Percentiles rank a stretch among this genome's conserved stretches.
Evolutionary conservation across 495 filamentous ascomycete genomes (phyloP).

Genomic region (Tetracladium setigerum): DNA sequence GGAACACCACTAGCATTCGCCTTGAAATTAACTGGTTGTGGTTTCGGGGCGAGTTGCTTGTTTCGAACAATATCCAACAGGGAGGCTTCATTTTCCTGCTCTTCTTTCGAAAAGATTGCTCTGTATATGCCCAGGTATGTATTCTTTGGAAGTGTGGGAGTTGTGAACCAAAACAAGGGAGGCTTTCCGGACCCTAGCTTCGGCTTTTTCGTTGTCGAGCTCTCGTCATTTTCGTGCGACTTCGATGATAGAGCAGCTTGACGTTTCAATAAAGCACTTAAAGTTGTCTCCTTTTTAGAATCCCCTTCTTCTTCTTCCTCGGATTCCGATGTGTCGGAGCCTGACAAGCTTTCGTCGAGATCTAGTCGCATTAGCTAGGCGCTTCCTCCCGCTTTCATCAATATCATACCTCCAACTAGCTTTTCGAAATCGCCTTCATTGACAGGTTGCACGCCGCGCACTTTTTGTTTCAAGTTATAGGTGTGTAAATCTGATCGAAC

Average conservation of each 20-base stretch:
- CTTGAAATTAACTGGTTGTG: slow-evolving; percentile 32
- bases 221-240: slow-evolving; percentile 42
- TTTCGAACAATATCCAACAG: slow-evolving; percentile 59
- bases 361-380: slow-evolving; percentile 28
- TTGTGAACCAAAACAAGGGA: slow-evolving; percentile 81
- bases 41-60: slow-evolving; percentile 67
- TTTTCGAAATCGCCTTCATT: slow-evolving; percentile 76
- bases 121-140: slow-evolving; percentile 80
- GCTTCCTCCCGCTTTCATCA: not conserved
- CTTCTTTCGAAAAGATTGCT: slow-evolving; percentile 65
- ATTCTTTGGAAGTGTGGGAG: slow-evolving; percentile 63
- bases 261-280: slow-evolving; percentile 70
- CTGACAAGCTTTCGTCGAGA: slow-evolving; percentile 86
- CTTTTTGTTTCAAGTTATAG: slow-evolving; percentile 88
- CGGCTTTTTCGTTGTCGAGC: slow-evolving; percentile 18
- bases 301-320: slow-evolving; percentile 39
- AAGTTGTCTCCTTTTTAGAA: slow-evolving; percentile 47
- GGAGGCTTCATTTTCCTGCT: slow-evolving; percentile 54
- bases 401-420: slow-evolving; percentile 51
- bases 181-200: slow-evolving; percentile 56
- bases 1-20: slow-evolving; percentile 38
- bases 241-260: slow-evolving; percentile 62
- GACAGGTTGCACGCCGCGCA: slow-evolving; percentile 60
- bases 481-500: slow-evolving; percentile 86
- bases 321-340: slow-evolving; percentile 51